Evolutionary conservation across 805 yeast genomes (phyloP).

Genomic region (Wickerhamiella alocasiicola): DNA sequence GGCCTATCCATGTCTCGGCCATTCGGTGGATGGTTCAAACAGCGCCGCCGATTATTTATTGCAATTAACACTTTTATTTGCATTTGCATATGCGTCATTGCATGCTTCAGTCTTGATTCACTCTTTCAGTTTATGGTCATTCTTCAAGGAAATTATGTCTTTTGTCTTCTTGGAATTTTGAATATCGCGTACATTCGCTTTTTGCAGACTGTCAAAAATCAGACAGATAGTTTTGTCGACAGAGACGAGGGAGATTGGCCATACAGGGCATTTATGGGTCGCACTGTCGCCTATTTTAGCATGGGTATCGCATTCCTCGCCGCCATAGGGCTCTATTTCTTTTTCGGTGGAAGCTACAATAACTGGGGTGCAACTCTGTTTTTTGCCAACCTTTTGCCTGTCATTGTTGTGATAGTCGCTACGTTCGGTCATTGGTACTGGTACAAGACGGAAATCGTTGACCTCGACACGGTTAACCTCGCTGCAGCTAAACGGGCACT

Average conservation of each 20-base stretch:
- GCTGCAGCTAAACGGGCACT: constrained; percentile 38
- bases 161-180: constrained; percentile 14
- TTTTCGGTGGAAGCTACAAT: neutral
- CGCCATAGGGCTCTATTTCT: neutral
- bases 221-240: constrained; percentile 34
- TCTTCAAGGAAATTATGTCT: neutral
- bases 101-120: neutral
- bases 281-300: constrained; percentile 37
- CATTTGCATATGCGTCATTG: constrained; percentile 3
- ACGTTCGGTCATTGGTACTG: constrained; percentile 43
- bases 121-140: neutral
- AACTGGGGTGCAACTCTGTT: neutral
- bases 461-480: constrained; percentile 60
- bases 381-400: constrained; percentile 32
- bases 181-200: constrained; percentile 50
- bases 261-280: constrained; percentile 54
- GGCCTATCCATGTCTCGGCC: constrained; percentile 14
- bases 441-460: constrained; percentile 49
- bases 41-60: neutral
- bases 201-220: constrained; percentile 41
- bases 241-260: constrained; percentile 57
- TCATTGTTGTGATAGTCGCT: constrained; percentile 38
- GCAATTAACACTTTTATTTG: constrained; percentile 10
- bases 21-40: constrained; percentile 9
- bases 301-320: constrained; percentile 25